Base-by-base conservation (phyloP, 2,329 filamentous ascomycete species). In the Botryotinia narcissicola region DNA sequence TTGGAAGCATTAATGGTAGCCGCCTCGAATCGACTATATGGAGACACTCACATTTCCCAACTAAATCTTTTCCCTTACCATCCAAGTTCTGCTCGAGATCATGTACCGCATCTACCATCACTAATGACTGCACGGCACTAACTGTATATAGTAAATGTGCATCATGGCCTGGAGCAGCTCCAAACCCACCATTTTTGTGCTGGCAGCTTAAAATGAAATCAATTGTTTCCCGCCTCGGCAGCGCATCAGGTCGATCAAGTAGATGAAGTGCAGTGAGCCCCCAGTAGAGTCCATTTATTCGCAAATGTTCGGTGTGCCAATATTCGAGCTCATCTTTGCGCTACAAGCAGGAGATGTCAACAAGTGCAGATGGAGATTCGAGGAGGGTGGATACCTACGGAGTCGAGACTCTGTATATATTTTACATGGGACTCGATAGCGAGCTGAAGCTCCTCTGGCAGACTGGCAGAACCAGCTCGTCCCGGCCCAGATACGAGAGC, bases 251-350 rank as follows among this genome's bases (percentile, higher is more conserved):
- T 73, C 88, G 91, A 67, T 91, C 89, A 74, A 99, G 89, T 42
- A 98, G 87, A 85, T 97, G 92, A 59, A 98, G 88, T 10, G 95
- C 92, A 10, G 91, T 96, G 73, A 99, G 84, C 22, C 96, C 96
- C 96, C 96, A 99, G 83, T 99, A 99, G 66, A 99, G 89, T 62
- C 96, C 96, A 82, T 96, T 98, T 73, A 99, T 88, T 75, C 96
- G 94, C 77, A 99, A 87, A 82, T 99, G 96, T 83, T 99, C 95
- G 22, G 96, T 99, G 81, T 98, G 87, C 92, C 95, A 98, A 85
- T 98, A 99, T 83, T 98, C 94, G 79, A 97, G 91, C 83, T 98
- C 93, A 86, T 98, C 94, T 84, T 93, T 94, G 81, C 92, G 91
- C 90, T 92, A 84, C 20, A 48, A 80, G 48, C 10, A 69, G 75